A percentile compares a stretch with the other conserved stretches of the same genome.
These are phyloP conservation scores for Reutealis trisperma DNA, from an alignment of 345 rosid species.

Conservation along the genomic window DNA sequence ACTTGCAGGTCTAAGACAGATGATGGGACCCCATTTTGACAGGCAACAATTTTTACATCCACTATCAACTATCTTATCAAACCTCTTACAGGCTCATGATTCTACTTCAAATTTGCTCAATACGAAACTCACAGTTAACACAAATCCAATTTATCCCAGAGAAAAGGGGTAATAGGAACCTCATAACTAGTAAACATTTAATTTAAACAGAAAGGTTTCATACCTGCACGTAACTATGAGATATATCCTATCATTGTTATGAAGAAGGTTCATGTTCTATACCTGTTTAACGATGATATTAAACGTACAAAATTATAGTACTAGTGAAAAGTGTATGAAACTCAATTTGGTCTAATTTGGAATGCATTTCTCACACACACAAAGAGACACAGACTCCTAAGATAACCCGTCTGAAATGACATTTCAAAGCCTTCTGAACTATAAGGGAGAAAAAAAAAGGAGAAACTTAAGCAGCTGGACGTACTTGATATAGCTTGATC, in stretches of 20 bases:
- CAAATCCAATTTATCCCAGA: neutral
- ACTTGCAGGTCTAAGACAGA: no score
- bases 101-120: neutral
- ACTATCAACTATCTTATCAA: no score
- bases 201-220: neutral
- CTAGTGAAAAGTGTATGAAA: neutral
- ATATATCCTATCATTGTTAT: neutral
- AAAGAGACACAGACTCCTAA: neutral
- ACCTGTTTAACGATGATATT: neutral
- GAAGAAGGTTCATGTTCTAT: neutral
- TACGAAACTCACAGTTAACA: neutral
- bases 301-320: neutral
- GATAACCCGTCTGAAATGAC: neutral
- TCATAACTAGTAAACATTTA: neutral
- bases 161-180: neutral
- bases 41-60: no score
- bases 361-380: neutral
- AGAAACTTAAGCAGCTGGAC: conserved; percentile 14
- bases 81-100: neutral
- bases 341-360: neutral
- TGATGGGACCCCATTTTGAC: no score
- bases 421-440: conserved; percentile 10
- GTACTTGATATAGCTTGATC: conserved; percentile 88
- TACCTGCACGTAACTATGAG: neutral
- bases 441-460: neutral